These are phyloP conservation scores for Strobilomyces dryophilus DNA, from an alignment of 768 basidiomycete genomes.

Conservation along the genomic window DNA sequence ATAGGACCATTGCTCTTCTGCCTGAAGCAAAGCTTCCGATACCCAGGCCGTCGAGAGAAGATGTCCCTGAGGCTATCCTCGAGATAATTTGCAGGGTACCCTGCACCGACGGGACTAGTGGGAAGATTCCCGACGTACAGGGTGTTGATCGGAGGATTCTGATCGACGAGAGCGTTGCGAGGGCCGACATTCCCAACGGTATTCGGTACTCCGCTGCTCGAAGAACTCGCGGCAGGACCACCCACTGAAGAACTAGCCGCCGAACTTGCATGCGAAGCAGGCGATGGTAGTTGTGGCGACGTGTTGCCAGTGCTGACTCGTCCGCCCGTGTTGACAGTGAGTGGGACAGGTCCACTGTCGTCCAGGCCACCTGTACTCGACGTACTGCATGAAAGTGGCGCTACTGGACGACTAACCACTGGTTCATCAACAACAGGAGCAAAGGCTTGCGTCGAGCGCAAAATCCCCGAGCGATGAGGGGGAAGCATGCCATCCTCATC, in stretches of 20 bases:
- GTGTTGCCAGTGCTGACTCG: slow-evolving; percentile 31
- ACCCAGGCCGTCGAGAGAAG: slow-evolving; percentile 78
- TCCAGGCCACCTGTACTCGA: slow-evolving; percentile 46
- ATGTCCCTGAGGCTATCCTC: slow-evolving; percentile 84
- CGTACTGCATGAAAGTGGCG: slow-evolving; percentile 35
- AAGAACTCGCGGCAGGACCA: slow-evolving; percentile 29
- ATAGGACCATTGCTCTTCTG: slow-evolving; percentile 98
- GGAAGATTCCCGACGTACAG: slow-evolving; percentile 99
- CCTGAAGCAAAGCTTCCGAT: slow-evolving; percentile 88
- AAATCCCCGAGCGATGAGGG: slow-evolving; percentile 25
- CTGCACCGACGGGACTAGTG: slow-evolving; percentile 64
- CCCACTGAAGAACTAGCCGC: slow-evolving; percentile 35
- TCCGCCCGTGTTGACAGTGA: slow-evolving; percentile 47
- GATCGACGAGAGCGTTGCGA: slow-evolving; percentile 56
- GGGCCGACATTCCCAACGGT: slow-evolving; percentile 23
- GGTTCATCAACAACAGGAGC: slow-evolving; percentile 26
- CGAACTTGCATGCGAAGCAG: slow-evolving; percentile 60
- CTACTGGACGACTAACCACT: slow-evolving; percentile 25
- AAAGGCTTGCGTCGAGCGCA: slow-evolving; percentile 25
- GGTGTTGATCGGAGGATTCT: slow-evolving; percentile 98
- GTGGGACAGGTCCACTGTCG: slow-evolving; percentile 21
- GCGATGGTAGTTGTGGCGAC: slow-evolving; percentile 76
- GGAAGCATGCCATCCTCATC: slow-evolving; percentile 34
- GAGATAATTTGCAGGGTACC: slow-evolving; percentile 73
- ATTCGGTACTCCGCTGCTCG: slow-evolving; percentile 25